Base-by-base conservation (phyloP, 768 basidiomycete genomes). In the Suillus americanus region DNA sequence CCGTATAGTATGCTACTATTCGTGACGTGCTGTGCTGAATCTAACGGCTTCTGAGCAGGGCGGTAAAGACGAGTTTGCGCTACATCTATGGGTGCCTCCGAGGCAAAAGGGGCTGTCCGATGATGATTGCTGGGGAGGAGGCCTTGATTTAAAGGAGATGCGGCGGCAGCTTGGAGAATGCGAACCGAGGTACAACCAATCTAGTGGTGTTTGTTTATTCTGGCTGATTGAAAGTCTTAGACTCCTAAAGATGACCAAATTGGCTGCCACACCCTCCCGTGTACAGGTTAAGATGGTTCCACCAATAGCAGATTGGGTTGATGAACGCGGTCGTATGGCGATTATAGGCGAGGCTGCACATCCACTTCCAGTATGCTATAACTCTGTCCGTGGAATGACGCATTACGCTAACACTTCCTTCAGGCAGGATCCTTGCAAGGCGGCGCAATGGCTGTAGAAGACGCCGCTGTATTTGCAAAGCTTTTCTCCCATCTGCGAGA, bases 321-420 rank as follows among this genome's bases (percentile, higher is more conserved):
- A 86, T 67, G 77, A 81, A 13, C 71, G 73, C 23, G 83, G 82
- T 9, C 77, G 79, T 59, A 73, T 84, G 25, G 79, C 84, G 18
- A 73, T 88, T 18, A 79, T 87, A n/a, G 88, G 87, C 57, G 85
- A 88, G 62, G 86, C 86, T 2, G 86, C 84, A 0, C 86, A 89
- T 72, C 84, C 86, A 16, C 73, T 85, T 41, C 75, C 84, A 70
- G 87, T 84, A 67, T 63, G 76, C 6, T 28, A 65, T 66, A 23
- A 50, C 30, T 23, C 23, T 61, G 12, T 12, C 46, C 28, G 41
- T 38, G 18, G 28, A 56, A 28, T 18, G 16, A 45, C 40, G 41
- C 40, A 20, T 53, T 59, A 51, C 53, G 30, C 30, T 40, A 13
- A 33, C 6, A 14, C 13, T 61, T 28, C 33, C 14, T 48, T 9